Evolutionary conservation across 495 filamentous ascomycete genomes (phyloP).

Genomic region (Penicillium antarcticum): DNA sequence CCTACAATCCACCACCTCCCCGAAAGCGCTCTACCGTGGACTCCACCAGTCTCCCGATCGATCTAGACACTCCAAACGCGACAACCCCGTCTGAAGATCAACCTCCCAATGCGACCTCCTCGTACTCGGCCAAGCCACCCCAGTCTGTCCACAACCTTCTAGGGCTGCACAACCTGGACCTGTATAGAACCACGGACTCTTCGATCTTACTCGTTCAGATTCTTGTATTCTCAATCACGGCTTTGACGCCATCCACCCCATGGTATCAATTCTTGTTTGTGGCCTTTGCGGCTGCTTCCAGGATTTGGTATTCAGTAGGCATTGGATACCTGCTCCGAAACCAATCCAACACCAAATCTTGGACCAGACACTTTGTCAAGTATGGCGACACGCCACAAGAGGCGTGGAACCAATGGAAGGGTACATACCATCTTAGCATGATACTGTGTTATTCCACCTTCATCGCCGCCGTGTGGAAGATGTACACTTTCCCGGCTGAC

Average conservation of each 20-base stretch:
- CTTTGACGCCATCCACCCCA: conserved; percentile 73
- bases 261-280: conserved; percentile 76
- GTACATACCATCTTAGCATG: conserved; percentile 89
- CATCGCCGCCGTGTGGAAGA: conserved; percentile 90
- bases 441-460: conserved; percentile 85
- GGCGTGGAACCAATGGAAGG: conserved; percentile 98
- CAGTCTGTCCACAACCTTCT: conserved; percentile 74
- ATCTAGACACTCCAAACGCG: conserved; percentile 36
- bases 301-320: conserved; percentile 88
- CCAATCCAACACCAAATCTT: conserved; percentile 85
- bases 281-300: conserved; percentile 74
- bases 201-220: conserved; percentile 70
- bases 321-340: conserved; percentile 78
- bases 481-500: conserved; percentile 81
- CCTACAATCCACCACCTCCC: conserved; percentile 85
- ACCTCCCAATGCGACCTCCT: conserved; percentile 31
- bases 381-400: conserved; percentile 86
- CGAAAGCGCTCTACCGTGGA: conserved; percentile 53
- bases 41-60: conserved; percentile 27
- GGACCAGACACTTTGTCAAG: conserved; percentile 96
- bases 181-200: conserved; percentile 80
- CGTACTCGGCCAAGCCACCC: conserved; percentile 47
- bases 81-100: conserved; percentile 38
- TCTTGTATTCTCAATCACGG: conserved; percentile 68
- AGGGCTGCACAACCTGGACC: conserved; percentile 78